Base-by-base conservation (phyloP, 2,329 filamentous ascomycete genomes). In the Colletotrichum nymphaeae region DNA sequence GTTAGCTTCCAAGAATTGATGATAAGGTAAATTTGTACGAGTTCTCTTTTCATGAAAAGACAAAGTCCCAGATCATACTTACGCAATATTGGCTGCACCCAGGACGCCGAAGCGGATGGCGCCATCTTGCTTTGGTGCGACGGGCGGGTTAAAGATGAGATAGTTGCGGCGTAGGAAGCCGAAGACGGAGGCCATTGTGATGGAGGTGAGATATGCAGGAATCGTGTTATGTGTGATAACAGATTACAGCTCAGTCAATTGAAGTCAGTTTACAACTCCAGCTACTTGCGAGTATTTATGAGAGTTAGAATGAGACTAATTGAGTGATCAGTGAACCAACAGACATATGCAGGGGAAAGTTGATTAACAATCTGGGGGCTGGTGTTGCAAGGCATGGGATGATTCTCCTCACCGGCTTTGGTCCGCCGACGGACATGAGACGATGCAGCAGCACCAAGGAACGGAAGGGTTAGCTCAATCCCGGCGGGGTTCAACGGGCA, bases 81-180 rank as follows among this genome's bases (percentile, higher is more conserved):
- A 84, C 82, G 77, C 81, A 53, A 85, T 84, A 7, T 80, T 78
- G 28, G 82, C 81, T 11, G 84, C 83, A n/a, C 84, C 84, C 14
- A 86, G 78, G 66, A 86, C 80, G 49, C 84, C 84, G 68, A 86
- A 83, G 49, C 76, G 79, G 46, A 86, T 76, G 6, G 78, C 80
- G 37, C 55, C 67, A 37, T 69, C 70, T 30, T 71, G 70, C 24
- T 49, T 60, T n/a, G 53, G 46, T 7, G 59, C 32, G 8, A 56
- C 26, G 7, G 70, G 67, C 19, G 67, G 67, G 46, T 71, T 71
- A 12, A 73, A 55, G 5, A 55, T 52, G 28, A 55, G 32, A 12
- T 70, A 65, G 19, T 70, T 70, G n/a, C 70, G 70, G 14, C 56
- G 70, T 24, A 73, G 58, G 12, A 73, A 58, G 5, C 58, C 66